A percentile compares a stretch with the other conserved stretches of the same genome.
Evolutionary conservation across 2,329 filamentous ascomycete species (phyloP).

Genomic region (Trichoderma lentiforme): DNA sequence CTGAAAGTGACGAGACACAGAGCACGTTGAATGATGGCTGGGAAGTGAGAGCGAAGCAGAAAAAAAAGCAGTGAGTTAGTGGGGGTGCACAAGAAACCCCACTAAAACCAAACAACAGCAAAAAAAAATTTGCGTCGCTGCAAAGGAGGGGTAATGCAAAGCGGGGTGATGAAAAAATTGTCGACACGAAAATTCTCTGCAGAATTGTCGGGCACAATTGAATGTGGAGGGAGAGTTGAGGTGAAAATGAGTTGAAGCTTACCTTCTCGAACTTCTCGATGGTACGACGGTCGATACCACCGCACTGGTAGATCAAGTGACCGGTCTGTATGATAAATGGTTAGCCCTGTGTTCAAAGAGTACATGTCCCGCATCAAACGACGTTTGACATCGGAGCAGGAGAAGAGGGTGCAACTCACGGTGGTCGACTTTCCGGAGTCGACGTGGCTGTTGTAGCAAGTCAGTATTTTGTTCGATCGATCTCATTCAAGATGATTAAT

Average conservation of each 20-base stretch:
- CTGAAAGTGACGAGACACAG: neutral
- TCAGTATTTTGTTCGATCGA: slow-evolving; percentile 32
- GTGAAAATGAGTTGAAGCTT: slow-evolving; percentile 28
- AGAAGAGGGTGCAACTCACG: slow-evolving; percentile 54
- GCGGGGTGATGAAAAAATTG: neutral
- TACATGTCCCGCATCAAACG: slow-evolving; percentile 19
- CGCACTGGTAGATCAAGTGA: slow-evolving; percentile 99
- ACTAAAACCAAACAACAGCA: neutral
- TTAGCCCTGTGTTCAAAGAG: slow-evolving; percentile 21
- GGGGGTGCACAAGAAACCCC: neutral
- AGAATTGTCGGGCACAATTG: neutral
- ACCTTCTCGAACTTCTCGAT: slow-evolving; percentile 99
- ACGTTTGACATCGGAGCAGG: slow-evolving; percentile 11
- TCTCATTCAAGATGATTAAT: slow-evolving; percentile 15
- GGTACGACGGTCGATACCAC: slow-evolving; percentile 99
- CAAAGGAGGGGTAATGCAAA: slow-evolving; percentile 16
- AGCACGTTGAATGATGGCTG: neutral
- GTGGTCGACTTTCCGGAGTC: slow-evolving; percentile 99
- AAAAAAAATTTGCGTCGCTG: slow-evolving; percentile 4
- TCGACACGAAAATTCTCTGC: neutral
- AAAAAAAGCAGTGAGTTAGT: neutral
- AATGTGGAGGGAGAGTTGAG: slow-evolving; percentile 16
- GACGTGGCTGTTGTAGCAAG: slow-evolving; percentile 67
- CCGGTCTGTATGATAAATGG: slow-evolving; percentile 49
- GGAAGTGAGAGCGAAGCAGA: neutral